These are phyloP conservation scores for Vachellia pachyceras DNA, from an alignment of 306 rosid species.

Conservation along the genomic window DNA sequence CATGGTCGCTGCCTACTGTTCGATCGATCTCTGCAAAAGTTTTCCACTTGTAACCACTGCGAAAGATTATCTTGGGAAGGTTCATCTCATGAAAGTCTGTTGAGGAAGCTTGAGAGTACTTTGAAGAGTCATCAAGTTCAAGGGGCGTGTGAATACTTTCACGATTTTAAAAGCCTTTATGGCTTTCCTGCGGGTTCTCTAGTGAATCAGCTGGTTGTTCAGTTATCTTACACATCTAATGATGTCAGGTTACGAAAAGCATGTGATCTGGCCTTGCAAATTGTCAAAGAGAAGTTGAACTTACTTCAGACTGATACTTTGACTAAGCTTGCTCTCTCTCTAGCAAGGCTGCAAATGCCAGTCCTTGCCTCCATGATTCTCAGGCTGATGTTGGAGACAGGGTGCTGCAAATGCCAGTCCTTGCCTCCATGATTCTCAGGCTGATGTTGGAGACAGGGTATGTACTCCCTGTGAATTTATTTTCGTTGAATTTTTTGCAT, in stretches of 20 bases:
- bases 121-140: conserved; percentile 57
- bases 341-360: conserved; percentile 74
- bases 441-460: conserved; percentile 56
- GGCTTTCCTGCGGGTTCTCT: conserved; percentile 70
- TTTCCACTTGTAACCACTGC: conserved; percentile 43
- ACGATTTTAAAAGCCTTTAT: conserved; percentile 65
- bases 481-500: conserved; percentile 66
- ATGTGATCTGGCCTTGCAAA: conserved; percentile 61
- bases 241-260: conserved; percentile 60
- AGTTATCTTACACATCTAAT: conserved; percentile 62
- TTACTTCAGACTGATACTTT: conserved; percentile 62
- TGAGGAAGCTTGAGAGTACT: conserved; percentile 60
- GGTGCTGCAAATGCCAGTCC: conserved; percentile 65
- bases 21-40: conserved; percentile 27
- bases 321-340: conserved; percentile 63
- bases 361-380: conserved; percentile 53
- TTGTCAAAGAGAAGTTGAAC: conserved; percentile 53
- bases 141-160: conserved; percentile 77
- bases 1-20: conserved; percentile 22
- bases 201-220: conserved; percentile 61
- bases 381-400: conserved; percentile 66
- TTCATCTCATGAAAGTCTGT: conserved; percentile 59
- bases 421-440: conserved; percentile 53
- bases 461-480: conserved; percentile 60
- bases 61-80: conserved; percentile 77